Percentiles rank a stretch among this genome's conserved stretches.
These are phyloP conservation scores for Hypomyces perniciosus DNA, from an alignment of 2,329 filamentous ascomycete genomes.

Conservation along the genomic window DNA sequence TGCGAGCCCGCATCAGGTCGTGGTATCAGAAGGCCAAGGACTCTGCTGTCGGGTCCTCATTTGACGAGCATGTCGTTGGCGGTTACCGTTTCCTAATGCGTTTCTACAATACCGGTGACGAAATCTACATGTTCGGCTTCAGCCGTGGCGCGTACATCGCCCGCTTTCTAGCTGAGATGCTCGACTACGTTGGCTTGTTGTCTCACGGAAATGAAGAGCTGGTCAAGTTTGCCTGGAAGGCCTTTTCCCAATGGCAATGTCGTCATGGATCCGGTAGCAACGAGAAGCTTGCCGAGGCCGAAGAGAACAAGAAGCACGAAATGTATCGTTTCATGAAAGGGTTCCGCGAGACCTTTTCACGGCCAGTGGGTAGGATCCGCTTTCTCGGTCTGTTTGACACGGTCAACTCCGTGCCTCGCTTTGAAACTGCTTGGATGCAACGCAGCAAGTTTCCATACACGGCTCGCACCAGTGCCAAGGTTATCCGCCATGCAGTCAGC, in stretches of 20 bases:
- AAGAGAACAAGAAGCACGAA: constrained; percentile 35
- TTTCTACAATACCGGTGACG: constrained; percentile 58
- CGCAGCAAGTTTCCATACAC: constrained; percentile 70
- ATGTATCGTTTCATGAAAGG: constrained; percentile 71
- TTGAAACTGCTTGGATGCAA: constrained; percentile 73
- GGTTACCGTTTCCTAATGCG: constrained; percentile 77
- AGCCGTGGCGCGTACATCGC: constrained; percentile 68
- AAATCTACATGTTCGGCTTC: constrained; percentile 70
- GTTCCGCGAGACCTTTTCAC: constrained; percentile 74
- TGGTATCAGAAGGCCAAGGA: constrained; percentile 72
- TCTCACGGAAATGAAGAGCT: constrained; percentile 81
- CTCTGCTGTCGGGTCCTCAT: constrained; percentile 71
- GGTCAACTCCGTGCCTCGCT: constrained; percentile 72
- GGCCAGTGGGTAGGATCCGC: constrained; percentile 65
- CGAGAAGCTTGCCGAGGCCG: constrained; percentile 32
- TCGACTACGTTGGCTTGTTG: constrained; percentile 74
- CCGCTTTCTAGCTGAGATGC: constrained; percentile 74
- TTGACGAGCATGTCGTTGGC: constrained; percentile 76
- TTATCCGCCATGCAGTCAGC: constrained; percentile 63
- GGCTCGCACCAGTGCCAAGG: constrained; percentile 49
- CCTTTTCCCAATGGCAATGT: constrained; percentile 67
- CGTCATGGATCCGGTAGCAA: constrained; percentile 45
- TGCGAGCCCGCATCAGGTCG: constrained; percentile 51
- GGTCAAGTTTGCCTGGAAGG: constrained; percentile 78
- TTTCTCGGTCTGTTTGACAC: constrained; percentile 80